Conservation (phyloP, 768 basidiomycete genomes). For the Suillus fuscotomentosus region DNA sequence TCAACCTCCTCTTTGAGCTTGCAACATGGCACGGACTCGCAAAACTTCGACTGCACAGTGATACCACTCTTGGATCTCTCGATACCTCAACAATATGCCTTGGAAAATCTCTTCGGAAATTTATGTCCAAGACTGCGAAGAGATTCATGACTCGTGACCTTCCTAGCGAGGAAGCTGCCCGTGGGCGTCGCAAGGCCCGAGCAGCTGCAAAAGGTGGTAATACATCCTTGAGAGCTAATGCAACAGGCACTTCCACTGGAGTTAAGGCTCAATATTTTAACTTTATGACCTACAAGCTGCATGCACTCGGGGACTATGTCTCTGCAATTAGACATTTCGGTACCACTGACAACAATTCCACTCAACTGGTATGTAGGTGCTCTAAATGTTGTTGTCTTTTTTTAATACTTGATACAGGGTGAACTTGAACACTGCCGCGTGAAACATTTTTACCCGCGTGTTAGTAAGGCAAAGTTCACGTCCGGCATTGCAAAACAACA, state of each 20-base stretch:
- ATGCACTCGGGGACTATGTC: constrained; percentile 34
- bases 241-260: neutral
- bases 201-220: neutral
- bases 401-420: constrained; percentile 24
- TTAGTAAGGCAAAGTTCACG: constrained; percentile 32
- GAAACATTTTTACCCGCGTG: constrained; percentile 36
- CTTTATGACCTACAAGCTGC: constrained; percentile 31
- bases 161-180: constrained; percentile 27
- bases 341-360: constrained; percentile 37
- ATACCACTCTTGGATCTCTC: constrained; percentile 13
- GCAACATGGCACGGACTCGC: constrained; percentile 23
- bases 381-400: neutral
- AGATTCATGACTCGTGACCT: constrained; percentile 30
- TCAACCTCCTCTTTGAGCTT: constrained; percentile 14
- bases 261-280: constrained; percentile 5
- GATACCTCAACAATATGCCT: constrained; percentile 17
- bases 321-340: constrained; percentile 25
- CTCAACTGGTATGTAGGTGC: constrained; percentile 30
- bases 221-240: neutral
- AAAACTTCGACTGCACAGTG: constrained; percentile 21
- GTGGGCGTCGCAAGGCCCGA: constrained; percentile 8
- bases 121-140: constrained; percentile 19
- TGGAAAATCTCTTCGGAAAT: constrained; percentile 21
- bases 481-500: constrained; percentile 31
- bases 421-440: constrained; percentile 36